Evolutionary conservation across 345 rosid genomes (phyloP).

Genomic region (Acer campestre): DNA sequence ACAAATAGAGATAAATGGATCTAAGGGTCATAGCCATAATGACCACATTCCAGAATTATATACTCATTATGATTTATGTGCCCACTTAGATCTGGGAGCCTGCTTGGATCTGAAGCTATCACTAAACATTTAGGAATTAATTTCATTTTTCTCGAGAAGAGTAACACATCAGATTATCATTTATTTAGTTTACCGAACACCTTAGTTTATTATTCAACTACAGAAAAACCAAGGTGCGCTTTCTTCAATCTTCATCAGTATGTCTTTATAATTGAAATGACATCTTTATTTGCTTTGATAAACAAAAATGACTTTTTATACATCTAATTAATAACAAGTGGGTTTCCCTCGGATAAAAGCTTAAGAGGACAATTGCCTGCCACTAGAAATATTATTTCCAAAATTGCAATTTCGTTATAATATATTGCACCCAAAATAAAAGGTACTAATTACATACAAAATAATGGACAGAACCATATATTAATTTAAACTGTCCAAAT

Average conservation of each 20-base stretch:
- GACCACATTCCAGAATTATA: background rate
- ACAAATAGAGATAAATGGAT: constrained; percentile 25
- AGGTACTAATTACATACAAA: background rate
- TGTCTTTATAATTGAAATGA: background rate
- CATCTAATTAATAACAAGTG: background rate
- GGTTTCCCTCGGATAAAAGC: background rate
- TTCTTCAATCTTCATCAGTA: background rate
- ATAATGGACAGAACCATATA: background rate
- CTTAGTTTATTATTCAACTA: no score
- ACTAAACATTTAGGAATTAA: background rate
- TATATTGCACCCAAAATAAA: background rate
- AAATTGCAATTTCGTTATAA: background rate
- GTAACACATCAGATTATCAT: background rate
- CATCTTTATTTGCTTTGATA: background rate
- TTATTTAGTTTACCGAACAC: no score
- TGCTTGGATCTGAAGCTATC: background rate
- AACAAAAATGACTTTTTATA: background rate
- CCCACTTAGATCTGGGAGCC: background rate
- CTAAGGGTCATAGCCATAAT: background rate
- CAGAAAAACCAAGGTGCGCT: no score
- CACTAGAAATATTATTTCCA: background rate
- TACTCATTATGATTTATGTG: background rate
- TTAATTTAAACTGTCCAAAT: background rate
- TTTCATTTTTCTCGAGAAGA: background rate
- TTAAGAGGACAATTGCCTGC: background rate